phyloP scores from a whole-genome alignment of 1,139 yeast genomes.

The Protomyces arabidopsidicola region DNA sequence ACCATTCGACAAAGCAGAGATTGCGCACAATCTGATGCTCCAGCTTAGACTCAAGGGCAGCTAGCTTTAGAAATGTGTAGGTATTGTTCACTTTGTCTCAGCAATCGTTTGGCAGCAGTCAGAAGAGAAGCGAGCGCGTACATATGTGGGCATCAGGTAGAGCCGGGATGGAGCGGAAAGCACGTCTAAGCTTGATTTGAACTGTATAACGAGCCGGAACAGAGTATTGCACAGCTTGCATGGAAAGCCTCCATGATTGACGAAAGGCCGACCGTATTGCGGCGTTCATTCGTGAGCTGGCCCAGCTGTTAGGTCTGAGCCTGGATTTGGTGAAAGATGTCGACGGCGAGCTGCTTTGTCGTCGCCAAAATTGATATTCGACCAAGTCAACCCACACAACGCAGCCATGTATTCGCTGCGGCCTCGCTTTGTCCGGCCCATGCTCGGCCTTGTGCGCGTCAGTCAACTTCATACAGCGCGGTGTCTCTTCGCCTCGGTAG shows the following conservation, averaged over 20 bases:
- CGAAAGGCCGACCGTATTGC: conserved; percentile 1
- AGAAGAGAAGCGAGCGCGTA: neutral
- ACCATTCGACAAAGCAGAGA: conserved; percentile 10
- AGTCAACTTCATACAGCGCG: neutral
- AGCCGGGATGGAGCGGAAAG: neutral
- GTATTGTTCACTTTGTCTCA: conserved; percentile 10
- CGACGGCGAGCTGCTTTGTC: too few relatives aligned
- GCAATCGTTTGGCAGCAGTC: neutral
- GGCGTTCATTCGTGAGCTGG: conserved; percentile 3
- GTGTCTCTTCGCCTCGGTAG: neutral
- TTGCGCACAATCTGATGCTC: conserved; percentile 15
- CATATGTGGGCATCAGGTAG: neutral
- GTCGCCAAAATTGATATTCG: too few relatives aligned
- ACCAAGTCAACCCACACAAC: too few relatives aligned
- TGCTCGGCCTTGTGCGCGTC: neutral
- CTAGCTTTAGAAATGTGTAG: conserved; percentile 1
- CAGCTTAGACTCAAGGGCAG: neutral
- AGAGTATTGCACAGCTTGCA: conserved; percentile 14
- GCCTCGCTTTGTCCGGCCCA: neutral
- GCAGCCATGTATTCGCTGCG: neutral
- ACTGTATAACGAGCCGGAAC: conserved; percentile 9
- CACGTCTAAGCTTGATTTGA: neutral
- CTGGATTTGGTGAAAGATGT: too few relatives aligned
- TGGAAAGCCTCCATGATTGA: conserved; percentile 2
- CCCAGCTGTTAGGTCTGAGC: too few relatives aligned